These are phyloP conservation scores for Metschnikowia matae DNA, from an alignment of 805 yeast genomes.

Conservation along the genomic window DNA sequence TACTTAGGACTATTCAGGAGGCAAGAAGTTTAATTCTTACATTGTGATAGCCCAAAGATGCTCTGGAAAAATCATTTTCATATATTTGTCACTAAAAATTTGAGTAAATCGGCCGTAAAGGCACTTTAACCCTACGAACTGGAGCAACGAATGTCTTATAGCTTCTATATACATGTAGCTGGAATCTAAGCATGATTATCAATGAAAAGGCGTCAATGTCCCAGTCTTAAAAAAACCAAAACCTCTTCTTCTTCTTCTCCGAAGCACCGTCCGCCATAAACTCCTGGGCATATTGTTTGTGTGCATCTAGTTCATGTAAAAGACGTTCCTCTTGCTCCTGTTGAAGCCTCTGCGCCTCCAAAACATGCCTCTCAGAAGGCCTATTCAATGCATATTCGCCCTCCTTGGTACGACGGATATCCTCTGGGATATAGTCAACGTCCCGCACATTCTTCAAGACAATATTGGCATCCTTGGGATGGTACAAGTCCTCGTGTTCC, in stretches of 20 bases:
- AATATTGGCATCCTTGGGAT: conserved; percentile 38
- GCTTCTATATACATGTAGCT: background rate
- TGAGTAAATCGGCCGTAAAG: background rate
- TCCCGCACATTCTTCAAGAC: conserved; percentile 43
- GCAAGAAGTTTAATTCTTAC: too few species aligned
- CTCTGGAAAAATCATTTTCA: too few species aligned
- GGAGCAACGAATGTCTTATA: background rate
- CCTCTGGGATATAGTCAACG: conserved; percentile 39
- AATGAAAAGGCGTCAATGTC: too few species aligned
- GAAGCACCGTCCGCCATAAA: conserved; percentile 7
- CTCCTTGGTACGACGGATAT: conserved; percentile 42
- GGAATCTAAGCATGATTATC: background rate
- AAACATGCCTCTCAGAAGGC: conserved; percentile 66
- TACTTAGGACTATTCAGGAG: too few species aligned
- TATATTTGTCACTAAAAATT: too few species aligned
- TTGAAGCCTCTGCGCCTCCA: conserved; percentile 67
- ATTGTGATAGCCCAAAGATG: too few species aligned
- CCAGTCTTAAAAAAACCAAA: conserved; percentile 12
- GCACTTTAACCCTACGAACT: background rate
- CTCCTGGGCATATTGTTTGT: conserved; percentile 18
- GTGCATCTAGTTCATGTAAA: conserved; percentile 32
- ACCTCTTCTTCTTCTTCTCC: conserved; percentile 12
- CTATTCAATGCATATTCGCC: conserved; percentile 52
- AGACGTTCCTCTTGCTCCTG: conserved; percentile 62
- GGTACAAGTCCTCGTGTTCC: conserved; percentile 60